Conservation (phyloP, 345 rosid genomes). For the Luvunga scandens region DNA sequence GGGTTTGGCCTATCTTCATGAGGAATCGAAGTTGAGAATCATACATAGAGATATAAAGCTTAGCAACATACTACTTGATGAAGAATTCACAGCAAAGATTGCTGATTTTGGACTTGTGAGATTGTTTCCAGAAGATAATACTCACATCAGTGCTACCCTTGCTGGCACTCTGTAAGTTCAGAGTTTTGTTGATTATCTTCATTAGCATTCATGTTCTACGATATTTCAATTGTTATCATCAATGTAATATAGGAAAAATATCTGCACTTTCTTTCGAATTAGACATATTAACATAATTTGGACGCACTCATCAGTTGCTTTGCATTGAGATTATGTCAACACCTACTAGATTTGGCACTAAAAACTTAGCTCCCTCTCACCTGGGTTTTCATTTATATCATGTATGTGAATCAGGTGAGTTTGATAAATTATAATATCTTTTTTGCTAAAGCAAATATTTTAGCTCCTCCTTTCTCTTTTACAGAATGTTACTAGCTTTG, state of each 20-base stretch:
- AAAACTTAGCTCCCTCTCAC: not conserved
- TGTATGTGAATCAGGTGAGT: not conserved
- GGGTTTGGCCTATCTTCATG: conserved; percentile 83
- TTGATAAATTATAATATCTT: not conserved
- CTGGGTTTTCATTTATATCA: not conserved
- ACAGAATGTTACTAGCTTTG: not conserved
- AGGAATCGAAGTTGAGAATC: conserved; percentile 65
- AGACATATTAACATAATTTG: not conserved
- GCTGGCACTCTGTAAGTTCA: conserved; percentile 82
- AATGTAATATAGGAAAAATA: not conserved
- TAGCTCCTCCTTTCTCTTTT: not conserved
- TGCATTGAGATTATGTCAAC: not conserved
- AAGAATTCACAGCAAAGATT: conserved; percentile 63
- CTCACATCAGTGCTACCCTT: conserved; percentile 72
- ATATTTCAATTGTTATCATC: not conserved
- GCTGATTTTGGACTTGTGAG: conserved; percentile 96
- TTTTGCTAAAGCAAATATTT: not conserved
- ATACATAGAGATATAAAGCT: conserved; percentile 89
- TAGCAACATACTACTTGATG: conserved; percentile 70
- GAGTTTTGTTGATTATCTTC: not conserved
- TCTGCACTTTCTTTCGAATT: not conserved
- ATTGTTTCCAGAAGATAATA: conserved; percentile 62
- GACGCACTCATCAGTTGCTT: not conserved
- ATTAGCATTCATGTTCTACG: not conserved
- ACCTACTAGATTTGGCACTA: not conserved